Percentiles rank a stretch among this genome's conserved stretches.
phyloP scores from a whole-genome alignment of 2,329 filamentous ascomycete species.

The Cytospora chrysosperma region DNA sequence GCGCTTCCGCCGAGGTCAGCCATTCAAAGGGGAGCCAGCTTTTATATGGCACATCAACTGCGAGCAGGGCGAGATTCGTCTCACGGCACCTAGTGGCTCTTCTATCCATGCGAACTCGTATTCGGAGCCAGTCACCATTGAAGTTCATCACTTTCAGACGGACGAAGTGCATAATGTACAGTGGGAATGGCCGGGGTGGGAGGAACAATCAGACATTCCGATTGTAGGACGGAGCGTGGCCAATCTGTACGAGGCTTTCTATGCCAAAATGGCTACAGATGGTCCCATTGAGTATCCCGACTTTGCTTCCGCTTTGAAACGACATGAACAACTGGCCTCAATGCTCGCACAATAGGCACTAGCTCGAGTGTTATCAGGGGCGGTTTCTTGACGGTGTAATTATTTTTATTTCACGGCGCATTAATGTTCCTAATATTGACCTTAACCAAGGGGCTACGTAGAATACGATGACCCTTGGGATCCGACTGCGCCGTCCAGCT shows the following conservation, averaged over 20 bases:
- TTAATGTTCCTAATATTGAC: too few species aligned
- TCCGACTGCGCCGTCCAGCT: too few species aligned
- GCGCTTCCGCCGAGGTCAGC: slow-evolving; percentile 44
- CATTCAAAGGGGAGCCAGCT: slow-evolving; percentile 43
- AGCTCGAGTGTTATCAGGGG: neutral
- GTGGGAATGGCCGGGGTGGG: slow-evolving; percentile 47
- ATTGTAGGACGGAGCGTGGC: slow-evolving; percentile 49
- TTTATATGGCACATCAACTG: slow-evolving; percentile 50
- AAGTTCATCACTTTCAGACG: slow-evolving; percentile 50
- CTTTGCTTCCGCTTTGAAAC: slow-evolving; percentile 11
- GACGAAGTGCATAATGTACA: slow-evolving; percentile 43
- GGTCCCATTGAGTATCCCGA: slow-evolving; percentile 11
- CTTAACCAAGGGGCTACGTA: too few species aligned
- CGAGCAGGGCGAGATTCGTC: slow-evolving; percentile 44
- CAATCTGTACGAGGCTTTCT: slow-evolving; percentile 55
- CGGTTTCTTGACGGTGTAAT: neutral
- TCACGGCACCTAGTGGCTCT: slow-evolving; percentile 33
- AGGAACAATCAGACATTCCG: slow-evolving; percentile 42
- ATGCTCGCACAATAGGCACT: slow-evolving; percentile 8
- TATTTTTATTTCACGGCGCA: too few species aligned
- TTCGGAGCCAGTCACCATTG: slow-evolving; percentile 42
- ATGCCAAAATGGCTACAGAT: neutral
- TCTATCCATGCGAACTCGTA: slow-evolving; percentile 35
- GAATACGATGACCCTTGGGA: too few species aligned
- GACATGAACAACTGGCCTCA: slow-evolving; percentile 19